Percentiles rank a stretch among this genome's conserved stretches.
Conservation (phyloP, 2,329 filamentous ascomycete species). For the Aspergillus hiratsukae region DNA sequence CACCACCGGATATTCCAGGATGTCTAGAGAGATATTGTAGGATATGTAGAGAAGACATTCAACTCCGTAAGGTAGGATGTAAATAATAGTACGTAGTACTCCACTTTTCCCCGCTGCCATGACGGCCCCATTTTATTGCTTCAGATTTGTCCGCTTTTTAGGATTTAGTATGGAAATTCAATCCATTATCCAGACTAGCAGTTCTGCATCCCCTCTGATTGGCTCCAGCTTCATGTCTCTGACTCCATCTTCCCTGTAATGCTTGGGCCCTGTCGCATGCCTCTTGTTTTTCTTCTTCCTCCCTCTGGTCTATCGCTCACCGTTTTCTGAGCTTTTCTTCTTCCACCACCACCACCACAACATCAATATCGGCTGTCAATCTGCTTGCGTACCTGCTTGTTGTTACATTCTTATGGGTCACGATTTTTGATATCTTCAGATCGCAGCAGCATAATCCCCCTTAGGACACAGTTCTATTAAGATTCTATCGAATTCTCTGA, state of each 20-base stretch:
- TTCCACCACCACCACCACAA: not conserved
- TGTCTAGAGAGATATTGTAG: not conserved
- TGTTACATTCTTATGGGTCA: not conserved
- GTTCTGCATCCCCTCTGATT: not conserved
- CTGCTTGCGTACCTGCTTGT: not conserved
- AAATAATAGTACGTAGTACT: not conserved
- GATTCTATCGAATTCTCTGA: not conserved
- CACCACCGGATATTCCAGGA: not conserved
- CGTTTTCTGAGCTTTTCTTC: conserved; percentile 10
- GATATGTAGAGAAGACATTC: not conserved
- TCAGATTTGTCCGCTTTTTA: conserved; percentile 4
- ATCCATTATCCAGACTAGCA: conserved; percentile 8
- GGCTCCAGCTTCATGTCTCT: not conserved
- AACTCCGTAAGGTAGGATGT: not conserved
- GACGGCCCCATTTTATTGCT: conserved; percentile 11
- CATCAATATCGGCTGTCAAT: not conserved
- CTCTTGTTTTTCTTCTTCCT: conserved; percentile 7
- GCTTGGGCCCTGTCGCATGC: conserved; percentile 10
- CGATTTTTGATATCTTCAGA: not conserved
- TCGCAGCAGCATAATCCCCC: not conserved
- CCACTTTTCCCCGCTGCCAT: conserved; percentile 18
- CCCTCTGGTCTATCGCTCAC: conserved; percentile 4
- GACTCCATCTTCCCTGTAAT: not conserved
- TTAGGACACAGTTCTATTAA: not conserved
- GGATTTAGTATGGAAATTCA: not conserved